Evolutionary conservation across 1,139 yeast species (phyloP).

Genomic region (Diutina sp.): DNA sequence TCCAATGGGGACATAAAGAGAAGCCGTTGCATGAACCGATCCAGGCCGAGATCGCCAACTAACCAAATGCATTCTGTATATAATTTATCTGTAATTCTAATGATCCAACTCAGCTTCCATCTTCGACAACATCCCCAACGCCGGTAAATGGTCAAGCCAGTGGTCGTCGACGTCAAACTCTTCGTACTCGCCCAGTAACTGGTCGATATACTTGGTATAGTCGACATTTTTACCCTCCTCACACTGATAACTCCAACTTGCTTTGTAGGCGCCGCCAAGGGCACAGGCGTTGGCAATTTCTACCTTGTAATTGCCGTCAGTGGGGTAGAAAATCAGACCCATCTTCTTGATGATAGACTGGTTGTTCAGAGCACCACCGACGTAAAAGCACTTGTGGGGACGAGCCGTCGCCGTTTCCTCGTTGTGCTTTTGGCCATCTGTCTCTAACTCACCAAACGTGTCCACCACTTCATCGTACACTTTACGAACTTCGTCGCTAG

Average conservation of each 20-base stretch:
- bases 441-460: slow-evolving; percentile 29
- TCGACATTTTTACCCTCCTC: slow-evolving; percentile 27
- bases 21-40: slow-evolving; percentile 17
- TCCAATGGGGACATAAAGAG: slow-evolving; percentile 13
- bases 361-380: slow-evolving; percentile 82
- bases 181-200: slow-evolving; percentile 5
- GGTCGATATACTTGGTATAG: slow-evolving; percentile 26
- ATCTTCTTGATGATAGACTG: slow-evolving; percentile 52
- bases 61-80: slow-evolving; percentile 1
- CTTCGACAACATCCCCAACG: slow-evolving; percentile 37
- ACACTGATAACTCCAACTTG: slow-evolving; percentile 51
- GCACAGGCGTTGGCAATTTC: slow-evolving; percentile 90
- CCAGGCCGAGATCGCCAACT: neutral
- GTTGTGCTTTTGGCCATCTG: slow-evolving; percentile 38
- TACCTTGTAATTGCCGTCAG: slow-evolving; percentile 53
- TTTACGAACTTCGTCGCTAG: slow-evolving; percentile 6
- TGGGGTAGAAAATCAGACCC: slow-evolving; percentile 56
- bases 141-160: slow-evolving; percentile 37
- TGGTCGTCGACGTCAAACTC: slow-evolving; percentile 25
- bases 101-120: slow-evolving; percentile 25
- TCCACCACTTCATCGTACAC: slow-evolving; percentile 13
- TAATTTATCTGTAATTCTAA: slow-evolving; percentile 4
- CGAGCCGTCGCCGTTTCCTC: slow-evolving; percentile 31
- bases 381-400: slow-evolving; percentile 67
- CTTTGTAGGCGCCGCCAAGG: slow-evolving; percentile 85